Evolutionary conservation across 768 basidiomycete species (phyloP), one percentile per base, ranked within the genome.

Genomic region (Amanita muscaria): DNA sequence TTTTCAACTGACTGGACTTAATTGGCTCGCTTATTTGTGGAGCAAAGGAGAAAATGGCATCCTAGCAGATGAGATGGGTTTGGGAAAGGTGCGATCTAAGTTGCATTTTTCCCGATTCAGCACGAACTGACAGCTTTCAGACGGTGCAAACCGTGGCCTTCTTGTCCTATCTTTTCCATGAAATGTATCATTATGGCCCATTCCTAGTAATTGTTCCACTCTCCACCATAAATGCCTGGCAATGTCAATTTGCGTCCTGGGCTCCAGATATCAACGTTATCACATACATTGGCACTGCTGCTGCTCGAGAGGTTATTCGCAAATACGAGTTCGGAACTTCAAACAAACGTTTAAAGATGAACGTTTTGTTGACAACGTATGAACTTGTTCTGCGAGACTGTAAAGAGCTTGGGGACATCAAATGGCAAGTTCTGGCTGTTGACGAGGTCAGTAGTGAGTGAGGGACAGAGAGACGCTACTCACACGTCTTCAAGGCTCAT

Each of bases 21-120:
- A 99, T 59, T 99, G 96, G 96, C 73, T 99, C n/a, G 85, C 89
- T 3, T 98, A 94, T 63, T 69, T 93, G 12, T 98, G 96, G 96
- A 81, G 77, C 52, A 80, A 89, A 53, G 88, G 88, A 7, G 86
- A 94, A 55, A 98, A 98, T 59, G 96, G 96, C 15, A 96, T 99
- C 48, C 68, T 99, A 27, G 96, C 96, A 1, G 96, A 99, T 57
- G 96, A 99, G 74, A 99, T 98, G 96, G 96, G 96, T 60, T 83
- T 99, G 19, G 96, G 96, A 43, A 99, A 99, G 79, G 76, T 86
- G 50, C 36, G 53, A 49, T 52, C 8, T 14, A 48, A 30, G 24
- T 21, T 37, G 18, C 16, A n/a, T 27, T 38, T 16, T 38, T 27
- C 0, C n/a, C 44, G 36, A 43, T 52, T 18, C 35, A 52, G 46